phyloP scores from a whole-genome alignment of 2,329 filamentous ascomycete genomes.

The Epichloe sp. region DNA sequence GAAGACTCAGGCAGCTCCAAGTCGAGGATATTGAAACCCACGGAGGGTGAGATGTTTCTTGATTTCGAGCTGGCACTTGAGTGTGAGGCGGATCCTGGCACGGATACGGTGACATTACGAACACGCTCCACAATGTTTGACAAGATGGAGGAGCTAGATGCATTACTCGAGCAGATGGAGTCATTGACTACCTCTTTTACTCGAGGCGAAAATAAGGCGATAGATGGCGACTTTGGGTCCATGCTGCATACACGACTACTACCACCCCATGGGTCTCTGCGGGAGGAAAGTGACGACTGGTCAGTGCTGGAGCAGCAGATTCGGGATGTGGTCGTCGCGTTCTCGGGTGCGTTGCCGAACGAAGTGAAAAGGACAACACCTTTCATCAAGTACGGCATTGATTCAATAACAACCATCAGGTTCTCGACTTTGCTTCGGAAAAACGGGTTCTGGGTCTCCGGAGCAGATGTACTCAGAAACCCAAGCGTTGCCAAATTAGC shows the following conservation, averaged over 20 bases:
- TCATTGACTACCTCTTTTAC: neutral
- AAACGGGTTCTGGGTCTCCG: constrained; percentile 15
- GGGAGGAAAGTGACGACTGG: neutral
- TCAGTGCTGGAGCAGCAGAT: neutral
- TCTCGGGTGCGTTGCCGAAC: neutral
- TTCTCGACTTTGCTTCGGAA: constrained; percentile 19
- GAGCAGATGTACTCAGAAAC: constrained; percentile 21
- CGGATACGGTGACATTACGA: neutral
- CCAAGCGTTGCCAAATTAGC: constrained; percentile 16
- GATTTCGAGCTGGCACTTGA: neutral
- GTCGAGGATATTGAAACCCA: neutral
- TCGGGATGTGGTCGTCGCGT: neutral
- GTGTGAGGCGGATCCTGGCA: neutral
- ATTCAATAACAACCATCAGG: constrained; percentile 20
- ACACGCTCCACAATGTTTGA: neutral
- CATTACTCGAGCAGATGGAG: neutral
- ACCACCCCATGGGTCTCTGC: neutral
- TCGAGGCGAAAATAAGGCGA: neutral
- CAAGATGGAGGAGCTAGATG: neutral
- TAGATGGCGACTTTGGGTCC: neutral
- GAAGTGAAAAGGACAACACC: constrained; percentile 17
- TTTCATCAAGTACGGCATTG: constrained; percentile 19
- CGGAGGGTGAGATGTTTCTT: neutral
- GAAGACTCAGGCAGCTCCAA: neutral
- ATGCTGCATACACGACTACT: no score